These are phyloP conservation scores for Diospyros lotus DNA, from an alignment of 148 eudicot genomes.

Conservation along the genomic window DNA sequence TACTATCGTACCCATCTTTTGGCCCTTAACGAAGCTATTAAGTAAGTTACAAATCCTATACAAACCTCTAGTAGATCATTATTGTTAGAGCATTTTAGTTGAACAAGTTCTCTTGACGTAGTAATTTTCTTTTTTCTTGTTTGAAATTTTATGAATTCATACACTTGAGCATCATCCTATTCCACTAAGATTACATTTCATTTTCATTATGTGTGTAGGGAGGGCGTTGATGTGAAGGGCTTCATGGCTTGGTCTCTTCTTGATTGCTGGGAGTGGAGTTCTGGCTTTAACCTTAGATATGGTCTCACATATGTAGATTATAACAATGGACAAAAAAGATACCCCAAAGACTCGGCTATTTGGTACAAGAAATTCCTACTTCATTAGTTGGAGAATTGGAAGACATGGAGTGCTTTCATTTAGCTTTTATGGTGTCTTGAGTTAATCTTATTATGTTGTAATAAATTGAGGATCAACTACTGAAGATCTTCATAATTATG, in stretches of 20 bases:
- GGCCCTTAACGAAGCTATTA: conserved; percentile 18
- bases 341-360: conserved; percentile 11
- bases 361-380: conserved; percentile 18
- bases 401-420: too few species aligned
- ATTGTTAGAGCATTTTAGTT: neutral
- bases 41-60: conserved; percentile 9
- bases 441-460: too few species aligned
- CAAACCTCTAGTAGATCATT: too few species aligned
- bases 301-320: conserved; percentile 16
- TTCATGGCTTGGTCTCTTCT: conserved; percentile 18
- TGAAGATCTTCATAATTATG: too few species aligned
- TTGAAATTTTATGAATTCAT: too few species aligned
- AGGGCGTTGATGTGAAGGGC: conserved; percentile 16
- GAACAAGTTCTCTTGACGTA: too few species aligned
- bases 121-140: neutral
- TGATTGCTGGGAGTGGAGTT: conserved; percentile 15
- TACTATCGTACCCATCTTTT: conserved; percentile 15
- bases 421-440: too few species aligned
- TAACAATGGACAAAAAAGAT: conserved; percentile 5
- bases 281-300: conserved; percentile 11
- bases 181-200: too few species aligned
- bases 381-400: neutral
- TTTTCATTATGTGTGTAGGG: neutral
- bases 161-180: too few species aligned
- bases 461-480: too few species aligned